These are phyloP conservation scores for Mortierella antarctica DNA, from an alignment of 192 early-diverging fungal species.

Conservation along the genomic window DNA sequence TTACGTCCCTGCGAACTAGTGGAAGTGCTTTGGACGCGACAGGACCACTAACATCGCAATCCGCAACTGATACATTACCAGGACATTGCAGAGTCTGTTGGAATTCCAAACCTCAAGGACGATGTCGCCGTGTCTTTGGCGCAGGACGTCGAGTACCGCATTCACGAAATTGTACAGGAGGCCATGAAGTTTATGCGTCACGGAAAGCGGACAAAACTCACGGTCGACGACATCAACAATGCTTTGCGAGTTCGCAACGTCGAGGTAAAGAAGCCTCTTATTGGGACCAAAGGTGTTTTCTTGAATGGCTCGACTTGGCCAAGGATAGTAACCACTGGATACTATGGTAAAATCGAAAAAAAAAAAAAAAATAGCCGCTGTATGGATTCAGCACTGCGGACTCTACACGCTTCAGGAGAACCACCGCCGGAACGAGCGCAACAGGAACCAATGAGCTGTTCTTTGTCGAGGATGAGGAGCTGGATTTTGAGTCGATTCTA, in stretches of 20 bases:
- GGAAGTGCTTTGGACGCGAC: background rate
- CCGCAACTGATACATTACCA: slow-evolving; percentile 30
- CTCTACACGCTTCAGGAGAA: slow-evolving; percentile 75
- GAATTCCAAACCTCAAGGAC: slow-evolving; percentile 86
- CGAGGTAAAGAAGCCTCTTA: slow-evolving; percentile 64
- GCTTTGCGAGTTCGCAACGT: slow-evolving; percentile 93
- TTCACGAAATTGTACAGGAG: slow-evolving; percentile 95
- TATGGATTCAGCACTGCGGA: slow-evolving; percentile 88
- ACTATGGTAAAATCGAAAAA: background rate
- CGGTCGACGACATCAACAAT: slow-evolving; percentile 87
- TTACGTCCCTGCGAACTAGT: background rate
- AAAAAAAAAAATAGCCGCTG: slow-evolving; percentile 68
- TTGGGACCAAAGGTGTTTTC: background rate
- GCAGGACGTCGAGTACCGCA: slow-evolving; percentile 94
- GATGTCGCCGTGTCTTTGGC: slow-evolving; percentile 85
- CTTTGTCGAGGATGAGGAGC: slow-evolving; percentile 93
- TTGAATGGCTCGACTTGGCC: background rate
- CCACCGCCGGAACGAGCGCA: slow-evolving; percentile 57
- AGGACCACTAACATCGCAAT: background rate
- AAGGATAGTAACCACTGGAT: background rate
- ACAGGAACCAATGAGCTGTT: slow-evolving; percentile 78
- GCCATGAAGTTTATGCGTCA: slow-evolving; percentile 98
- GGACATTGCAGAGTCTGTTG: slow-evolving; percentile 87
- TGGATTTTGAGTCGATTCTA: slow-evolving; percentile 91
- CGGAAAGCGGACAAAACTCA: slow-evolving; percentile 83